Conservation (phyloP, 2,329 filamentous ascomycete species). For the Hymenoscyphus occultus region DNA sequence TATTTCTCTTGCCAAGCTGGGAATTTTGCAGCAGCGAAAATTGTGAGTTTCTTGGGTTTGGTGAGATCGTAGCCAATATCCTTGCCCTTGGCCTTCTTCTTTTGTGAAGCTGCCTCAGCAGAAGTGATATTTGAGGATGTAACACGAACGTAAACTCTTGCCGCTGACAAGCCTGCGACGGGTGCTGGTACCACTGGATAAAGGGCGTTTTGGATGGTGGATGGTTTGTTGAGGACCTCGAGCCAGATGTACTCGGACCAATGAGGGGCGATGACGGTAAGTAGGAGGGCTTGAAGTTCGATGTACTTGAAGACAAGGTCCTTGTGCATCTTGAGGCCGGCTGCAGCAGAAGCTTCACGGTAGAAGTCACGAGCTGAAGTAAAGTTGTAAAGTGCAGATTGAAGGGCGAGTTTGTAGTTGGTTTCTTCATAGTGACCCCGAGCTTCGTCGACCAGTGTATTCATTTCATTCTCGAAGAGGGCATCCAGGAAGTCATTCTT, state of each 20-base stretch:
- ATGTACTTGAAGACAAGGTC: slow-evolving; percentile 78
- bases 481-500: slow-evolving; percentile 79
- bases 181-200: slow-evolving; percentile 69
- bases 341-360: slow-evolving; percentile 74
- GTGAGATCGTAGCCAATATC: slow-evolving; percentile 80
- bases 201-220: slow-evolving; percentile 73
- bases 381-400: slow-evolving; percentile 86
- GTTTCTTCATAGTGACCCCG: slow-evolving; percentile 75
- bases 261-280: slow-evolving; percentile 84
- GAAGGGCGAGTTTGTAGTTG: slow-evolving; percentile 82
- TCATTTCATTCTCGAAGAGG: slow-evolving; percentile 92
- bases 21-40: slow-evolving; percentile 77
- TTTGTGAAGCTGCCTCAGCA: slow-evolving; percentile 77
- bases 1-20: slow-evolving; percentile 91
- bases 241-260: slow-evolving; percentile 94
- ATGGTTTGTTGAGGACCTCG: slow-evolving; percentile 76
- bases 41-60: slow-evolving; percentile 85
- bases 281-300: slow-evolving; percentile 78
- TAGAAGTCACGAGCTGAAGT: slow-evolving; percentile 86
- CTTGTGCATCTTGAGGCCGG: slow-evolving; percentile 81
- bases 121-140: slow-evolving; percentile 77
- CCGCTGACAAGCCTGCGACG: slow-evolving; percentile 67
- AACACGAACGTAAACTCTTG: slow-evolving; percentile 74
- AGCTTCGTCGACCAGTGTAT: slow-evolving; percentile 74
- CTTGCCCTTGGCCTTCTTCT: slow-evolving; percentile 94